Percentiles rank a stretch among this genome's conserved stretches.
Conservation (phyloP, 2,329 filamentous ascomycete species). For the Penicillium capsulatum region DNA sequence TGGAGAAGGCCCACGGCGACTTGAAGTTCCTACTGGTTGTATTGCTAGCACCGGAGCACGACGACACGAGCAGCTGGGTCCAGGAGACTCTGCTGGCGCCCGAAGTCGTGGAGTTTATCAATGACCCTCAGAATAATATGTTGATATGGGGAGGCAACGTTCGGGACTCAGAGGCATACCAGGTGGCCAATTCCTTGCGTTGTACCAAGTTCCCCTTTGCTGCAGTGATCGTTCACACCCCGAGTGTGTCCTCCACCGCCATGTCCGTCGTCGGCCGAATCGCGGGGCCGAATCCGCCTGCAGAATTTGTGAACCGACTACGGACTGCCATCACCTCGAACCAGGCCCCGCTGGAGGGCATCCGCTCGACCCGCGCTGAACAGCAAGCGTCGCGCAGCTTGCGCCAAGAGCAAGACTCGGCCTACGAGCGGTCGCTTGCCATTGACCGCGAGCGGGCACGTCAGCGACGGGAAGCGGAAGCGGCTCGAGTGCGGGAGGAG, state of each 20-base stretch:
- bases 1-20: slow-evolving; percentile 85
- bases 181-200: slow-evolving; percentile 79
- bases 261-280: slow-evolving; percentile 88
- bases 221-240: slow-evolving; percentile 80
- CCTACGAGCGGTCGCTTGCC: slow-evolving; percentile 88
- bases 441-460: slow-evolving; percentile 80
- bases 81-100: slow-evolving; percentile 74
- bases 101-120: slow-evolving; percentile 70
- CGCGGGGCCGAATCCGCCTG: slow-evolving; percentile 64
- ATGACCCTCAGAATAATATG: slow-evolving; percentile 70
- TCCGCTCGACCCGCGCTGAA: slow-evolving; percentile 71
- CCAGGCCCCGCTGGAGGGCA: slow-evolving; percentile 67
- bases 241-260: slow-evolving; percentile 73
- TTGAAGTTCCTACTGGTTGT: slow-evolving; percentile 88
- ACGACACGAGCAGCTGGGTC: slow-evolving; percentile 80
- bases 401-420: slow-evolving; percentile 83
- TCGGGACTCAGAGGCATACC: slow-evolving; percentile 88
- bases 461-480: slow-evolving; percentile 70
- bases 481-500: slow-evolving; percentile 57
- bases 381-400: slow-evolving; percentile 77
- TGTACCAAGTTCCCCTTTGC: slow-evolving; percentile 93
- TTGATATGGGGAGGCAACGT: slow-evolving; percentile 92
- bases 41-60: slow-evolving; percentile 86
- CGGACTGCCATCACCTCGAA: slow-evolving; percentile 70
- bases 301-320: slow-evolving; percentile 71